phyloP scores from a whole-genome alignment of 2,329 filamentous ascomycete species.

The Verticillium alfalfae region DNA sequence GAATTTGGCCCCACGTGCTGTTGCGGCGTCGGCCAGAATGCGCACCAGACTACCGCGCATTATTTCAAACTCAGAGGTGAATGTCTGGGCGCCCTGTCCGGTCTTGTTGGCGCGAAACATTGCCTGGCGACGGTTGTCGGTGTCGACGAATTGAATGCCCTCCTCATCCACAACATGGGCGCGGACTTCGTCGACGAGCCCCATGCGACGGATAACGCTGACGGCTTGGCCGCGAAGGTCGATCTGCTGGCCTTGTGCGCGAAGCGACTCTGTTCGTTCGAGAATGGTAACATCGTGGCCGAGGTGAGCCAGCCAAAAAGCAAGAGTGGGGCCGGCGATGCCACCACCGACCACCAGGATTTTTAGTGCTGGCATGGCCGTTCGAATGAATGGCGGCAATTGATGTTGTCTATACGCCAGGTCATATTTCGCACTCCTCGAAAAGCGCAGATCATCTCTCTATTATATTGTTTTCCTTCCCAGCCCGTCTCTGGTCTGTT shows the following conservation, averaged over 20 bases:
- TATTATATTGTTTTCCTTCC: not conserved
- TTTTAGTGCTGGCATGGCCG: slow-evolving; percentile 24
- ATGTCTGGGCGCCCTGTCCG: slow-evolving; percentile 32
- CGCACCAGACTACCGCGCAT: slow-evolving; percentile 51
- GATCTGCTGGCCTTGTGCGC: slow-evolving; percentile 36
- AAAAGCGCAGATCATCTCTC: not conserved
- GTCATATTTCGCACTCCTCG: not conserved
- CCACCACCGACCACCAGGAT: slow-evolving; percentile 44
- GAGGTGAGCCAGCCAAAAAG: slow-evolving; percentile 31
- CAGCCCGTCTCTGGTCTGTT: not conserved
- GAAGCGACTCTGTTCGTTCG: slow-evolving; percentile 30
- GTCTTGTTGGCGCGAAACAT: slow-evolving; percentile 31
- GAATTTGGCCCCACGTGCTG: slow-evolving; percentile 17
- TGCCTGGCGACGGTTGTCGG: slow-evolving; percentile 27
- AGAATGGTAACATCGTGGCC: slow-evolving; percentile 34
- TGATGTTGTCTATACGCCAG: too few species aligned
- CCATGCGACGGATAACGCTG: slow-evolving; percentile 29
- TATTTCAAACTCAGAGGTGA: slow-evolving; percentile 54
- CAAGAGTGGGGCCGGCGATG: slow-evolving; percentile 36
- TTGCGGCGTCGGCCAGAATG: slow-evolving; percentile 38
- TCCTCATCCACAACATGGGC: slow-evolving; percentile 35
- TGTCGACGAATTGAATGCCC: slow-evolving; percentile 41
- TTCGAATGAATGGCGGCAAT: too few species aligned
- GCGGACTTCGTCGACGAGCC: slow-evolving; percentile 28
- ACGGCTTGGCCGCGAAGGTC: slow-evolving; percentile 38